Conservation (phyloP, 208 protist species). For the Acanthamoeba royreba region DNA sequence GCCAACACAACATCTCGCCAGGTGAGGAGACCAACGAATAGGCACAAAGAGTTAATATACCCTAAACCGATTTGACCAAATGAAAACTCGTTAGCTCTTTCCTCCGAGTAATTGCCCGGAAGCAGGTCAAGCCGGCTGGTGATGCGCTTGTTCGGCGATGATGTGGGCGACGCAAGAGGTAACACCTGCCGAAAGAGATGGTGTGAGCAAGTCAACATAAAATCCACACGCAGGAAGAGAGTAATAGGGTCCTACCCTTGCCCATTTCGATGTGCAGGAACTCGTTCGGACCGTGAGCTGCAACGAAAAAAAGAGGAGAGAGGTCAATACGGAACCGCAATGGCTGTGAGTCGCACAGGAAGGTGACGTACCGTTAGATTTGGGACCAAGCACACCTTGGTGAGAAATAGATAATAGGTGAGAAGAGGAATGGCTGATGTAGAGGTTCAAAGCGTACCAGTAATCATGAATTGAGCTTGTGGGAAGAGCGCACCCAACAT, state of each 20-base stretch:
- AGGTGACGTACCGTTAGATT: constrained; percentile 10
- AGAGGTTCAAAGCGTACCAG: constrained; percentile 71
- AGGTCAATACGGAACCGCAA: neutral
- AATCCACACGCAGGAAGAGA: neutral
- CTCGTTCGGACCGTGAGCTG: constrained; percentile 93
- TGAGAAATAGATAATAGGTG: no score
- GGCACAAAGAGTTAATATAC: no score
- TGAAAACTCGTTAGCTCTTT: no score
- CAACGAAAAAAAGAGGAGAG: neutral
- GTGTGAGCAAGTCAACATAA: no score
- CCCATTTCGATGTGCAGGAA: constrained; percentile 80
- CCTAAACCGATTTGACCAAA: no score
- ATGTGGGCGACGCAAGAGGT: constrained; percentile 32
- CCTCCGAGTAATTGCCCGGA: no score
- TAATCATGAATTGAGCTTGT: constrained; percentile 91
- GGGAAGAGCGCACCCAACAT: constrained; percentile 88
- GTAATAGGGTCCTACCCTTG: neutral
- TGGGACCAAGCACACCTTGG: constrained; percentile 86
- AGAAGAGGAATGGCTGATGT: no score
- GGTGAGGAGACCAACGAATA: no score
- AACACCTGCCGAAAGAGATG: neutral
- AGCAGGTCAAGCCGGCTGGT: no score
- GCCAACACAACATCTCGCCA: no score
- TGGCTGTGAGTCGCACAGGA: neutral
- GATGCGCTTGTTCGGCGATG: constrained; percentile 21